Conservation (phyloP, 805 yeast species). For the Cyberlindnera mycetangii region DNA sequence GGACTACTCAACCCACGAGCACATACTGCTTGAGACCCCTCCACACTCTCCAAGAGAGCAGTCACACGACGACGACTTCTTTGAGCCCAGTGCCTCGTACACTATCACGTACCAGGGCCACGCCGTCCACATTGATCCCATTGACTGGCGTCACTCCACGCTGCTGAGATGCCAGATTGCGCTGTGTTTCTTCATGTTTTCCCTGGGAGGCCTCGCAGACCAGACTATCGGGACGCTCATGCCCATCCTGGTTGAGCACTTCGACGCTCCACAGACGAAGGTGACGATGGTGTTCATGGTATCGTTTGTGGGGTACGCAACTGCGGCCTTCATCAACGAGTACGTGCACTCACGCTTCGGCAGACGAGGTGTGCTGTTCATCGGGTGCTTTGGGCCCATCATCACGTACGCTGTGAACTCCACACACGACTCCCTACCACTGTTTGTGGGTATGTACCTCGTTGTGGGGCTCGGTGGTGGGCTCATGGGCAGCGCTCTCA, state of each 20-base stretch:
- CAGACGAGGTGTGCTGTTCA: conserved; percentile 40
- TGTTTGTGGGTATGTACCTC: conserved; percentile 39
- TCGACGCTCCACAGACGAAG: conserved; percentile 44
- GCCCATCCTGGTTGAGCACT: conserved; percentile 47
- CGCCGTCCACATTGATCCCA: conserved; percentile 8
- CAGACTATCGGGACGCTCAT: conserved; percentile 60
- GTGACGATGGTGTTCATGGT: conserved; percentile 50
- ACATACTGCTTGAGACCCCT: conserved; percentile 3
- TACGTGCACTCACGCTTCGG: conserved; percentile 43
- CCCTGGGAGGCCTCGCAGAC: conserved; percentile 54
- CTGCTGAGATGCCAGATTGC: conserved; percentile 43
- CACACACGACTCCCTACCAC: conserved; percentile 35
- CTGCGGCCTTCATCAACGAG: conserved; percentile 49
- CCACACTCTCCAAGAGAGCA: background rate
- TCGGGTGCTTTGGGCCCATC: conserved; percentile 36
- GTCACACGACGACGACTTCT: background rate
- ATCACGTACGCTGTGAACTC: conserved; percentile 35
- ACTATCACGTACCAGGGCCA: conserved; percentile 4
- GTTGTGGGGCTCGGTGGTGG: conserved; percentile 57
- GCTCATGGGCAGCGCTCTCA: conserved; percentile 49
- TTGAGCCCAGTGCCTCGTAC: conserved; percentile 14
- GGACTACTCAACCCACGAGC: background rate
- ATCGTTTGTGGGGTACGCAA: conserved; percentile 52
- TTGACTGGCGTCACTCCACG: conserved; percentile 30
- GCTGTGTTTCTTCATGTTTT: conserved; percentile 37